Conservation (phyloP, 257 asterid genomes). For the Verbena officinalis region DNA sequence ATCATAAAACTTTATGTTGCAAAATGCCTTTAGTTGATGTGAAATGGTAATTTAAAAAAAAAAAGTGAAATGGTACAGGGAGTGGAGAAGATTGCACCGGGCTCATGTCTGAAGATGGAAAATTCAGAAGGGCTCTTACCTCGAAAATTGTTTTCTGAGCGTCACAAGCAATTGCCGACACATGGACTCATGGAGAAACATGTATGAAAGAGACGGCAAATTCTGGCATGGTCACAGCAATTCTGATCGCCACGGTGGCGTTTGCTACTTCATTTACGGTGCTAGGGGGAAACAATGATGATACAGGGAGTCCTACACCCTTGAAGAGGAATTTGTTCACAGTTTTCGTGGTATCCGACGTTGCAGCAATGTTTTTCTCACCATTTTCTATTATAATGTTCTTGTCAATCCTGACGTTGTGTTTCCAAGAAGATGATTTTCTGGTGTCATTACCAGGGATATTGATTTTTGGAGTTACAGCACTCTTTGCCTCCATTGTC, state of each 20-base stretch:
- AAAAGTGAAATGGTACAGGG: conserved; percentile 27
- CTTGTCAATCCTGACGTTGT: conserved; percentile 17
- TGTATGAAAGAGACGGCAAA: conserved; percentile 47
- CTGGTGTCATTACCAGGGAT: conserved; percentile 12
- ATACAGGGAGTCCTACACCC: conserved; percentile 30
- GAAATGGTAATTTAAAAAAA: too few relatives aligned
- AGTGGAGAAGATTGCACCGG: conserved; percentile 42
- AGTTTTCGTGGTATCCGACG: conserved; percentile 33
- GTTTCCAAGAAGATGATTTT: conserved; percentile 17
- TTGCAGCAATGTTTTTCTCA: conserved; percentile 14
- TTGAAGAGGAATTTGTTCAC: conserved; percentile 12
- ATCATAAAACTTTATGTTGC: too few relatives aligned
- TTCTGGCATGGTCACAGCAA: conserved; percentile 42
- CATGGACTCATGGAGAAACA: conserved; percentile 40
- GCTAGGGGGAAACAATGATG: conserved; percentile 34
- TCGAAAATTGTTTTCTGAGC: conserved; percentile 21
- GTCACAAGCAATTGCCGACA: conserved; percentile 30
- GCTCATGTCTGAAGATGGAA: background rate
- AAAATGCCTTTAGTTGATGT: too few relatives aligned
- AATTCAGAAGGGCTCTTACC: conserved; percentile 25
- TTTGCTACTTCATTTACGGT: conserved; percentile 42
- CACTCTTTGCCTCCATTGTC: conserved; percentile 21
- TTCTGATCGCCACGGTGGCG: conserved; percentile 39
- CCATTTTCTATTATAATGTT: conserved; percentile 19
- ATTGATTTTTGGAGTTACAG: conserved; percentile 4